Evolutionary conservation across 345 rosid genomes (phyloP), one percentile per base, ranked within the genome.

Genomic region (Arabidopsis thaliana): DNA sequence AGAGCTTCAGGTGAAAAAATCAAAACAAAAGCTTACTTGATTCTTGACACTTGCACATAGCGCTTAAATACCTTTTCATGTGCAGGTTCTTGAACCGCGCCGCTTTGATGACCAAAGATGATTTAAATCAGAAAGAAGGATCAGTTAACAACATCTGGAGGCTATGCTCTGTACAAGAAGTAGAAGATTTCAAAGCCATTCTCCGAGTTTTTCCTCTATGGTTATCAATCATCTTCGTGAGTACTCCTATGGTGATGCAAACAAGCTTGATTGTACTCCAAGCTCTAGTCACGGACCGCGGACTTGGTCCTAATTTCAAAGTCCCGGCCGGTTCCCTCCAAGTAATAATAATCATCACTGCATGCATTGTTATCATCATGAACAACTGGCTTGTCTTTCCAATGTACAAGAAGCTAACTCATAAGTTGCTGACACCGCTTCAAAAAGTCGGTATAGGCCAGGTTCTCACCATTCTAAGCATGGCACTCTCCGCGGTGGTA

Each of bases 141-240:
- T 28, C 40, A 37, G 40, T 7, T 4, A 63, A 75, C 10, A 83
- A 59, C 41, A 72, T 67, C 7, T 85, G 89, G 88, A 83, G 83
- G 41, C 40, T 86, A 30, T 82, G 87, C 72, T 40, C 82, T 13
- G 40, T 64, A 2, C 34, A 64, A 45, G 84, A 86, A 74, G 90
- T 85, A 37, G 93, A 88, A 65, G 86, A 85, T 74, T 77, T 86
- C 4, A 88, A 88, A 68, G 38, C 67, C 3, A 38, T 88, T 2
- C 30, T 86, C 7, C 80, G 67, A 58, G 67, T 84, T 41, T 45
- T 78, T 40, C 90, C 87, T 9, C 49, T 82, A 4, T 74, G 80
- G 72, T 76, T 87, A 59, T 50, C 75, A 2, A 16, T 65, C 24
- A 58, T 88, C 8, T 49, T 83, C 12, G 7, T 88, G 25, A 67